Base-by-base conservation (phyloP, 768 basidiomycete genomes). In the Mycena pura region DNA sequence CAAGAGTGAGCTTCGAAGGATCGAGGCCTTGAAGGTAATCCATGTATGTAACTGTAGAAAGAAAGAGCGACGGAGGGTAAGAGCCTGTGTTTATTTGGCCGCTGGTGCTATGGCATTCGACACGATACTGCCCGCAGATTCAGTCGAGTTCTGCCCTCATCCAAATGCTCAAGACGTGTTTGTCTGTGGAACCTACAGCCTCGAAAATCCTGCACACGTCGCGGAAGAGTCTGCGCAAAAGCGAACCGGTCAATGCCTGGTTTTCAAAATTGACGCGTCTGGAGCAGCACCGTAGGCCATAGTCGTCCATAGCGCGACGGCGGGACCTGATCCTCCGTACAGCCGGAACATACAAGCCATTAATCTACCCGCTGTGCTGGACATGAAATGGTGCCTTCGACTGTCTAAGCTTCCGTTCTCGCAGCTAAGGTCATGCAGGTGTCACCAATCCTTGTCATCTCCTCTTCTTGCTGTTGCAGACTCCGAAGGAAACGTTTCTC, bases 161-260 rank as follows among this genome's bases (percentile, higher is more conserved):
- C 79, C 81, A 13, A 77, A 78, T 24, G 80, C 79, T 47, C 76
- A 80, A 3, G 77, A 89, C 65, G 75, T 97, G 25, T 83, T 98
- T 60, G 90, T 89, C 2, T 94, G 93, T 68, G 96, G 96, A 21
- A 98, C 96, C 0, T 99, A 99, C 77, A 88, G 93, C 66, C 82
- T 99, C 21, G 79, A 88, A 78, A 76, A 57, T 63, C 67, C 57
- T 52, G 22, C 67, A 28, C 50, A 63, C 27, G 41, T 39, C n/a
- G 24, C 55, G 31, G 44, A 39, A 50, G 40, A 57, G 27, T 51
- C 48, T 15, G 46, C 58, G 38, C 83, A 86, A 69, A 73, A 69
- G 29, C 76, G 93, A 62, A 79, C 75, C 25, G 95, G 95, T 3
- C 85, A 90, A 75, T 91, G 94, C 68, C 78, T 93, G 2, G 80